Conservation (phyloP, 192 early-diverging fungal species). For the Bifiguratus adelaidae region DNA sequence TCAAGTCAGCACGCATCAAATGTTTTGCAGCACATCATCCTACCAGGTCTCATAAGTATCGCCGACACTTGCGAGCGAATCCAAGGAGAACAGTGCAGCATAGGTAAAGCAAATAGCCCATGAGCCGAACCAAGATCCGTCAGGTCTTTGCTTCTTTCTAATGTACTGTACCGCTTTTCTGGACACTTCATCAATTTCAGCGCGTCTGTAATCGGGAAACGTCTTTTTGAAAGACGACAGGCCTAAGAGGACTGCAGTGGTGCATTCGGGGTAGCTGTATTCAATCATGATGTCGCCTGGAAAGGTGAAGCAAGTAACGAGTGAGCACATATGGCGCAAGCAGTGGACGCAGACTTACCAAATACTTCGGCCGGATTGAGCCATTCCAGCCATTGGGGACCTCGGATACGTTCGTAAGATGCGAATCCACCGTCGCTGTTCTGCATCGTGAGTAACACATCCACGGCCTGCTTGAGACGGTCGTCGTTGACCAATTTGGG, state of each 20-base stretch:
- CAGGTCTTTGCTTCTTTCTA: conserved; percentile 50
- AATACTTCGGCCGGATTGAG: conserved; percentile 98
- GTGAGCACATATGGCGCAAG: neutral
- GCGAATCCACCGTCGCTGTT: conserved; percentile 89
- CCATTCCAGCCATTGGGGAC: conserved; percentile 66
- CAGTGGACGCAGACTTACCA: conserved; percentile 29
- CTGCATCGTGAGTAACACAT: conserved; percentile 89
- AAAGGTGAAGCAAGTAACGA: neutral
- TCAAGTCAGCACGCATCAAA: too few species aligned
- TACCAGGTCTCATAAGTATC: conserved; percentile 73
- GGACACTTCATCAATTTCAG: conserved; percentile 58
- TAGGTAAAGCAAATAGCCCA: conserved; percentile 99
- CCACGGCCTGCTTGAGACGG: conserved; percentile 77
- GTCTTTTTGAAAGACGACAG: conserved; percentile 64
- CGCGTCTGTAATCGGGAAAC: conserved; percentile 70
- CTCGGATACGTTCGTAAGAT: conserved; percentile 80
- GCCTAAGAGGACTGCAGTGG: conserved; percentile 84
- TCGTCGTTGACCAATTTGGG: conserved; percentile 51
- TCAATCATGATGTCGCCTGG: conserved; percentile 83
- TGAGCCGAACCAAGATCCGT: conserved; percentile 91
- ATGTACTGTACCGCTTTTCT: conserved; percentile 69
- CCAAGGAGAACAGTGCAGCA: conserved; percentile 85
- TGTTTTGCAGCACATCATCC: conserved; percentile 8
- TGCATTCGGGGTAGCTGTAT: conserved; percentile 96
- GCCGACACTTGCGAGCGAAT: conserved; percentile 73